Evolutionary conservation across 192 early-diverging fungal species (phyloP), one percentile per base, ranked within the genome.

Genomic region (Entophlyctis luteolus): DNA sequence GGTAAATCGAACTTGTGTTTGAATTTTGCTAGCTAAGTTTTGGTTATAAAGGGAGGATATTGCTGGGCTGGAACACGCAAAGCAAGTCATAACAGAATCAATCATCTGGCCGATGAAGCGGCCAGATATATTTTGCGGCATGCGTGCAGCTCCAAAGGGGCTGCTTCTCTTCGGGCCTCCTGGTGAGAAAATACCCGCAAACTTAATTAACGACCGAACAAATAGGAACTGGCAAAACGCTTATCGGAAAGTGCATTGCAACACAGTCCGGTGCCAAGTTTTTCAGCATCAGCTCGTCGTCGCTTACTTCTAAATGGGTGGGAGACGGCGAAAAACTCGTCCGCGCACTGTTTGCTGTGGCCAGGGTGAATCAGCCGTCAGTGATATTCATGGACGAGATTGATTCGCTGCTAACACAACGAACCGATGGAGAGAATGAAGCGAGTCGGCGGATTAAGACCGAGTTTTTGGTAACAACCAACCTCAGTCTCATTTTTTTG

Each of bases 241-340:
- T 97, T 55, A 90, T 97, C 36, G 94, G 86, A 18, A 91, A 92
- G 46, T 90, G 89, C 76, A 93, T 95, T 28, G 93, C 93, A 4
- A 81, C 83, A 70, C 88, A 92, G 65, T 86, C 87, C n/a, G 83
- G 86, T 2, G 91, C 93, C 3, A 93, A 91, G 0, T 97, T 97
- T 72, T 95, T 97, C 75, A 89, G 80, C 65, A 97, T 97, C 68
- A 89, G 87, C 60, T 84, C 89, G 2, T 95, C 93, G 2, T 91
- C 92, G 10, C 79, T 97, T 52, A 97, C 93, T 4, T 93, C 91
- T 10, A 96, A 96, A 69, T 97, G 93, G 92, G 86, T 94, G 2
- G 91, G 94, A 34, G 93, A 96, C 67, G 93, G 93, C 37, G 94
- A 96, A 70, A 96, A 96, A 70, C 90, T 95, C 90, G 91, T 91